These are phyloP conservation scores for Yarrowia sp. DNA, from an alignment of 805 yeast genomes.

Conservation along the genomic window DNA sequence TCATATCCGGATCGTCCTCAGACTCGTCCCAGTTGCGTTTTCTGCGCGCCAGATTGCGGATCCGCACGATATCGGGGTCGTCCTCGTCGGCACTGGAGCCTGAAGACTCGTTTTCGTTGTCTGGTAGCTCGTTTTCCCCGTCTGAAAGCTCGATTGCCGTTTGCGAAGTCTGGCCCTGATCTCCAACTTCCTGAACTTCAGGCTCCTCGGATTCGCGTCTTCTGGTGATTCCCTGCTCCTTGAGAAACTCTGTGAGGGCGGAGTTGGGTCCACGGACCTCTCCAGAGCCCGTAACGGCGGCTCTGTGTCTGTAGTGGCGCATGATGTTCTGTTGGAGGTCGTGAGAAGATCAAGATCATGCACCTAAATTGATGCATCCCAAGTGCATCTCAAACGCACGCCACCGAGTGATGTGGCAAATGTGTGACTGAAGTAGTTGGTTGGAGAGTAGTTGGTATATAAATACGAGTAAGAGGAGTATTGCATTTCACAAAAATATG, in stretches of 20 bases:
- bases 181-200: background rate
- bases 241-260: slow-evolving; percentile 83
- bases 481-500: no score
- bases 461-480: no score
- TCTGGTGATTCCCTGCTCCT: slow-evolving; percentile 87
- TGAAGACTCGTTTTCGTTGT: background rate
- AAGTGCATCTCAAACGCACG: background rate
- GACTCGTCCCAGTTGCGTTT: slow-evolving; percentile 28
- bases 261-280: slow-evolving; percentile 55
- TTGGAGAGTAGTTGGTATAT: no score
- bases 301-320: slow-evolving; percentile 18
- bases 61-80: slow-evolving; percentile 29
- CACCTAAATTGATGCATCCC: background rate
- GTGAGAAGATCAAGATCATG: background rate
- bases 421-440: background rate
- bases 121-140: no score
- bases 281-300: background rate
- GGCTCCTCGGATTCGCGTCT: slow-evolving; percentile 54
- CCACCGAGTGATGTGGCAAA: background rate
- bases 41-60: slow-evolving; percentile 29
- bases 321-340: background rate
- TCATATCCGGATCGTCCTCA: slow-evolving; percentile 34
- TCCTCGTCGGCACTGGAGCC: slow-evolving; percentile 3
- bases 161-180: background rate
- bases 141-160: background rate